Evolutionary conservation across 768 basidiomycete genomes (phyloP).

Genomic region (Lentinula guzmanii): DNA sequence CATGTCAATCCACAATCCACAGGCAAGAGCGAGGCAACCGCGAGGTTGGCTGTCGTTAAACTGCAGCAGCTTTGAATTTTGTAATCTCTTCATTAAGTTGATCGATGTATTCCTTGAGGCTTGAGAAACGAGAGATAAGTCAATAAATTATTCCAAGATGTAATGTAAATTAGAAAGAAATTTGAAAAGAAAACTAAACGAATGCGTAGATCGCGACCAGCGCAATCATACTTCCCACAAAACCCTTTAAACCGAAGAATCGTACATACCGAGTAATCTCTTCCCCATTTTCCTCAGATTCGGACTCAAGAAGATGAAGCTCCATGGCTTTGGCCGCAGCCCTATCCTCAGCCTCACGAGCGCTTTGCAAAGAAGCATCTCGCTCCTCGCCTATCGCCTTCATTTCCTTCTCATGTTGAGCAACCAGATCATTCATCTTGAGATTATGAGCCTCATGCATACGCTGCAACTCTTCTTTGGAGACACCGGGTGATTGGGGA

Average conservation of each 20-base stretch:
- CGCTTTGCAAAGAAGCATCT: slow-evolving; percentile 40
- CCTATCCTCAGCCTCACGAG: slow-evolving; percentile 53
- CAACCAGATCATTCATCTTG: slow-evolving; percentile 70
- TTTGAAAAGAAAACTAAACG: slow-evolving; percentile 27
- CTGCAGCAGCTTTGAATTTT: neutral
- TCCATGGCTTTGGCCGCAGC: slow-evolving; percentile 73
- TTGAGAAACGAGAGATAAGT: slow-evolving; percentile 26
- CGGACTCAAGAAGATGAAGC: slow-evolving; percentile 72
- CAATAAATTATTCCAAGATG: slow-evolving; percentile 26
- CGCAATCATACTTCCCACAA: slow-evolving; percentile 43
- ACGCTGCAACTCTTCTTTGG: slow-evolving; percentile 71
- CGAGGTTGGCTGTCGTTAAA: neutral
- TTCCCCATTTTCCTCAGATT: slow-evolving; percentile 72
- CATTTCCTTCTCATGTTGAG: slow-evolving; percentile 55
- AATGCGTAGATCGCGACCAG: slow-evolving; percentile 52
- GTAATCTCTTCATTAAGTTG: slow-evolving; percentile 35
- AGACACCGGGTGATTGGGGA: slow-evolving; percentile 43
- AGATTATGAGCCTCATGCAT: slow-evolving; percentile 82
- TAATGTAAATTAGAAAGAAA: slow-evolving; percentile 9
- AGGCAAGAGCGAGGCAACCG: neutral
- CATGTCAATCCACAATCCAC: neutral
- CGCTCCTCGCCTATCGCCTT: slow-evolving; percentile 52
- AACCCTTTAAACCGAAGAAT: slow-evolving; percentile 53
- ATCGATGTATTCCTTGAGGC: slow-evolving; percentile 66
- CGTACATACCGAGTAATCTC: slow-evolving; percentile 74